A percentile compares a stretch with the other conserved stretches of the same genome.
Conservation (phyloP, 495 filamentous ascomycete species). For the Hypoxylon fuscum region DNA sequence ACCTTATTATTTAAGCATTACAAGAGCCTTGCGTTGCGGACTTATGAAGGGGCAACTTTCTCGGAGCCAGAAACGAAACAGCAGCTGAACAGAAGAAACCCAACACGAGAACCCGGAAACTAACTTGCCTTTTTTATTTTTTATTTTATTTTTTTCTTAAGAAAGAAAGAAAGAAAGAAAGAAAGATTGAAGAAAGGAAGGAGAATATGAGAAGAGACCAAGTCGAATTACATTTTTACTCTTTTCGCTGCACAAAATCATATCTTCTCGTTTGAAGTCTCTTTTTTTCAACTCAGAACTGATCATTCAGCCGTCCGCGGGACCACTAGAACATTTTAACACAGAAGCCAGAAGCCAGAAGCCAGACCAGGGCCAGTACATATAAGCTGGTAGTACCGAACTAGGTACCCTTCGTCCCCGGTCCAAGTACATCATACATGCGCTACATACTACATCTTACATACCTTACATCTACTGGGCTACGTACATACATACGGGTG, state of each 20-base stretch:
- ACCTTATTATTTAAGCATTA: constrained; percentile 25
- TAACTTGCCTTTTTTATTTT: constrained; percentile 2
- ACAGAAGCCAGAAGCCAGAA: too few species aligned
- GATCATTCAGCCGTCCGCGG: too few species aligned
- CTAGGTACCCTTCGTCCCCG: constrained; percentile 28
- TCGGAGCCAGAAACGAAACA: constrained; percentile 35
- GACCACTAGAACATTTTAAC: too few species aligned
- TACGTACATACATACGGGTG: constrained; percentile 20
- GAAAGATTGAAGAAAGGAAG: not conserved
- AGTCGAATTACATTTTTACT: not conserved
- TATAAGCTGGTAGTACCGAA: constrained; percentile 26
- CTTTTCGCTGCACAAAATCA: too few species aligned
- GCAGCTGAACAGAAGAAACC: constrained; percentile 27
- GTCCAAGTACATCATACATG: constrained; percentile 39
- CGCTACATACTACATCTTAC: constrained; percentile 20
- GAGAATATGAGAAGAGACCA: not conserved
- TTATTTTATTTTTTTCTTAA: too few species aligned
- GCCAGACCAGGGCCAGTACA: not conserved
- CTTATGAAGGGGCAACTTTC: constrained; percentile 38
- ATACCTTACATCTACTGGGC: constrained; percentile 12
- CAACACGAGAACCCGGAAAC: constrained; percentile 28
- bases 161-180: not conserved
- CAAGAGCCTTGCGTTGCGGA: constrained; percentile 36
- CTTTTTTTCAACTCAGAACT: too few species aligned
- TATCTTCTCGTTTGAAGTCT: too few species aligned